phyloP scores from a whole-genome alignment of 768 basidiomycete species.

The Amanita molliuscula region DNA sequence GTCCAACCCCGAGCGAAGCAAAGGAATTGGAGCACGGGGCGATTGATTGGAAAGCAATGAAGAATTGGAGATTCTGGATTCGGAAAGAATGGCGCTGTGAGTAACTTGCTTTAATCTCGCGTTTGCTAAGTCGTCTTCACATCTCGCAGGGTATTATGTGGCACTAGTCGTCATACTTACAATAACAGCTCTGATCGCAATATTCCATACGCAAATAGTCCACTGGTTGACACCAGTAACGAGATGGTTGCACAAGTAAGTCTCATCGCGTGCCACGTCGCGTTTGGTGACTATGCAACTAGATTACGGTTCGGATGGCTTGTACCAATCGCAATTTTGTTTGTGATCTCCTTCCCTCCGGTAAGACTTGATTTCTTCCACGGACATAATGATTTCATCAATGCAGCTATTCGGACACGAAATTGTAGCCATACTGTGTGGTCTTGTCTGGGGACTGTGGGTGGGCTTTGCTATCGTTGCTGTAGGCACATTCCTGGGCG shows the following conservation, averaged over 20 bases:
- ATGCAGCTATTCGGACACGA: slow-evolving; percentile 82
- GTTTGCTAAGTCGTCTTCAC: not conserved
- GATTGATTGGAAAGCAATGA: slow-evolving; percentile 34
- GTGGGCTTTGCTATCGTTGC: slow-evolving; percentile 79
- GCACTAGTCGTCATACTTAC: slow-evolving; percentile 34
- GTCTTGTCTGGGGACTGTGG: slow-evolving; percentile 86
- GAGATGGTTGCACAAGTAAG: slow-evolving; percentile 52
- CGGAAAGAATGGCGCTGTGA: slow-evolving; percentile 47
- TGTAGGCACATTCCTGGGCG: slow-evolving; percentile 76
- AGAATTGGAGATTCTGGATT: slow-evolving; percentile 40
- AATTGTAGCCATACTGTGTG: slow-evolving; percentile 81
- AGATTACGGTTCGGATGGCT: slow-evolving; percentile 56
- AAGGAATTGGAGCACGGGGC: slow-evolving; percentile 31
- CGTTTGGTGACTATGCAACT: not conserved
- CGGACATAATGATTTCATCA: not conserved
- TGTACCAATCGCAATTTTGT: slow-evolving; percentile 73
- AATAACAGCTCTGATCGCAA: slow-evolving; percentile 40
- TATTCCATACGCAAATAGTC: slow-evolving; percentile 69
- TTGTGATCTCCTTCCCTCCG: slow-evolving; percentile 82
- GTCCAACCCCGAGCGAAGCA: slow-evolving; percentile 54
- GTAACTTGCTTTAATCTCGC: slow-evolving; percentile 11
- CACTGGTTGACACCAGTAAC: slow-evolving; percentile 57
- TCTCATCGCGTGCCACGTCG: slow-evolving; percentile 6
- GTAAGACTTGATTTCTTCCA: slow-evolving; percentile 22
- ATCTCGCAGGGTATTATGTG: slow-evolving; percentile 38